Conservation (phyloP, 2,329 filamentous ascomycete genomes). For the Phaeosphaeriaceae sp. region DNA sequence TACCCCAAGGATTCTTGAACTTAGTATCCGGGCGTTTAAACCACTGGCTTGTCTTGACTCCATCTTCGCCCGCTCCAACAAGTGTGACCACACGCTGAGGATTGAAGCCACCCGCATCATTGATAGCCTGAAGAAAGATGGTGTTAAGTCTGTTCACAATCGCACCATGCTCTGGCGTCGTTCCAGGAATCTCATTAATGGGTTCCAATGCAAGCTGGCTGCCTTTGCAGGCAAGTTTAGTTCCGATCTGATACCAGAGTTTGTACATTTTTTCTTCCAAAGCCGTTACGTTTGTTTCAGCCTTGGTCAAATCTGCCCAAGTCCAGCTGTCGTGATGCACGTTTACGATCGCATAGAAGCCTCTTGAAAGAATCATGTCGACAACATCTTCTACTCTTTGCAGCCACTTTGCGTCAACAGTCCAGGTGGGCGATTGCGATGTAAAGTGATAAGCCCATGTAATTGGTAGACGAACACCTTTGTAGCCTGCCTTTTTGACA, state of each 20-base stretch:
- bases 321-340: slow-evolving; percentile 66
- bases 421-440: slow-evolving; percentile 59
- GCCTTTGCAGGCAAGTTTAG: slow-evolving; percentile 61
- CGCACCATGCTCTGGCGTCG: slow-evolving; percentile 57
- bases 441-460: slow-evolving; percentile 66
- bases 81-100: slow-evolving; percentile 62
- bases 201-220: slow-evolving; percentile 63
- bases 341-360: slow-evolving; percentile 62
- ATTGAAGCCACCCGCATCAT: slow-evolving; percentile 63
- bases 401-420: slow-evolving; percentile 61
- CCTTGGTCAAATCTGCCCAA: slow-evolving; percentile 61
- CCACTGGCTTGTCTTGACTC: slow-evolving; percentile 60
- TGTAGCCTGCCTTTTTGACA: slow-evolving; percentile 62
- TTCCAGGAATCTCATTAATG: slow-evolving; percentile 65
- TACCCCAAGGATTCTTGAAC: slow-evolving; percentile 63
- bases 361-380: slow-evolving; percentile 60
- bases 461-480: slow-evolving; percentile 64
- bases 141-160: slow-evolving; percentile 63
- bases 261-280: slow-evolving; percentile 64
- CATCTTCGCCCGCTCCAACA: slow-evolving; percentile 59
- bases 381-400: slow-evolving; percentile 64
- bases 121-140: slow-evolving; percentile 63
- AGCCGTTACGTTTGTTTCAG: slow-evolving; percentile 55
- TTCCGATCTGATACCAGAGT: slow-evolving; percentile 65
- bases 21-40: slow-evolving; percentile 56